Evolutionary conservation across 2,329 filamentous ascomycete species (phyloP), one percentile per base, ranked within the genome.

Genomic region (Daldinia sp.): DNA sequence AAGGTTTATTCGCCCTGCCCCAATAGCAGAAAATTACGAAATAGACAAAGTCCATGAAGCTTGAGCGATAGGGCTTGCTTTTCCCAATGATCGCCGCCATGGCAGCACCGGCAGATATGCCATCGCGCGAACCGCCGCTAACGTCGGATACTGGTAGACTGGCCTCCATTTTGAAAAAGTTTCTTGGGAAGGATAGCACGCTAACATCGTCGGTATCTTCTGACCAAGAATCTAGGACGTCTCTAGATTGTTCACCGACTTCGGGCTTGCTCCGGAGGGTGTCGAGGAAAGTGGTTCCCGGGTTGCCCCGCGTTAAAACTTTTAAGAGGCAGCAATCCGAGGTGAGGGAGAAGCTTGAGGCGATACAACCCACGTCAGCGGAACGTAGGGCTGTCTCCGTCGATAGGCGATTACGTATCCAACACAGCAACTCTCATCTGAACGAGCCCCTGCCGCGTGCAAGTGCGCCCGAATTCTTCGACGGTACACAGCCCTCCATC

Each of bases 311-410:
- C 49, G 82, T 88, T 3, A 87, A 90, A 70, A 96, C 92, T 0
- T 93, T 96, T 78, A 90, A 89, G 77, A 87, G 93, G 71, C 92
- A 94, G 76, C 86, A 91, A 74, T 94, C 92, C 25, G 94, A 97
- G 77, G 85, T 86, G 66, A 85, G 93, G 69, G 87, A 91, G 70
- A 89, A 88, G 71, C 82, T 96, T 55, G 82, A 90, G 61, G 88
- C 91, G 43, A 82, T 87, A 39, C 81, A 88, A 48, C 84, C 86
- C 4, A 85, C 87, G 29, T 78, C 82, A 23, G 84, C 85, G 35
- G 91, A 93, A 77, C 86, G 91, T 68, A 86, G 93, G 72, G 87
- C 92, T 9, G 81, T 88, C 11, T 94, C 91, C 7, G 82, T 86
- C 47, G 90, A 88, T 71, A 79, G 85, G 53, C 81, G 81, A 35